Evolutionary conservation across 306 rosid genomes (phyloP).

Genomic region (Prunus fruticosa): DNA sequence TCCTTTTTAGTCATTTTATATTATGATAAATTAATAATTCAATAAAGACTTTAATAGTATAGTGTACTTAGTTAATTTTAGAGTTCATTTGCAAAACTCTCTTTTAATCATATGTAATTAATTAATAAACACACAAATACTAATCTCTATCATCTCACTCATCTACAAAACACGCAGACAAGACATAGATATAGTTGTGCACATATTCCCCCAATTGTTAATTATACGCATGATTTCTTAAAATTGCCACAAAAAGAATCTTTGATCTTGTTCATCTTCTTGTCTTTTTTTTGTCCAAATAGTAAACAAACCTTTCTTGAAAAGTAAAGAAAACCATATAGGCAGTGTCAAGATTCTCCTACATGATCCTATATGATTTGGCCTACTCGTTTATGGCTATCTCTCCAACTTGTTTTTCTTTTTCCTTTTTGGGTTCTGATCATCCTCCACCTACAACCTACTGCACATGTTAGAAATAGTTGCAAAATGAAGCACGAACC

Average conservation of each 20-base stretch:
- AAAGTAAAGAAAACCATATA: slow-evolving; percentile 8
- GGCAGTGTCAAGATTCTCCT: slow-evolving; percentile 21
- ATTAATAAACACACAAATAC: not conserved
- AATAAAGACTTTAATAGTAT: too few species aligned
- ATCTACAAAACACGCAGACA: not conserved
- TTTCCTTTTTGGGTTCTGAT: not conserved
- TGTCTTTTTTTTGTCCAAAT: not conserved
- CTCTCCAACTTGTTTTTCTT: not conserved
- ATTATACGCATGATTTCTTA: not conserved
- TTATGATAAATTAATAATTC: too few species aligned
- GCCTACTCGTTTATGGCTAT: slow-evolving; percentile 11
- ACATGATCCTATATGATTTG: slow-evolving; percentile 17
- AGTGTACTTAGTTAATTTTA: too few species aligned
- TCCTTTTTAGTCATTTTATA: too few species aligned
- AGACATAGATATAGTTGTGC: not conserved
- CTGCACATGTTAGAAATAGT: not conserved
- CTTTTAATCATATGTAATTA: not conserved
- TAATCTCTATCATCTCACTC: not conserved
- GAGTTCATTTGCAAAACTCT: too few species aligned
- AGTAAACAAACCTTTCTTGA: not conserved
- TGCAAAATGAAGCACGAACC: slow-evolving; percentile 2
- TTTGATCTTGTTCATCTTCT: not conserved
- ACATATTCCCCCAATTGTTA: not conserved
- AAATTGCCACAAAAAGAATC: slow-evolving; percentile 7
- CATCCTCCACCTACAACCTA: not conserved